These are phyloP conservation scores for Flagelloscypha sp. DNA, from an alignment of 768 basidiomycete genomes.

Conservation along the genomic window DNA sequence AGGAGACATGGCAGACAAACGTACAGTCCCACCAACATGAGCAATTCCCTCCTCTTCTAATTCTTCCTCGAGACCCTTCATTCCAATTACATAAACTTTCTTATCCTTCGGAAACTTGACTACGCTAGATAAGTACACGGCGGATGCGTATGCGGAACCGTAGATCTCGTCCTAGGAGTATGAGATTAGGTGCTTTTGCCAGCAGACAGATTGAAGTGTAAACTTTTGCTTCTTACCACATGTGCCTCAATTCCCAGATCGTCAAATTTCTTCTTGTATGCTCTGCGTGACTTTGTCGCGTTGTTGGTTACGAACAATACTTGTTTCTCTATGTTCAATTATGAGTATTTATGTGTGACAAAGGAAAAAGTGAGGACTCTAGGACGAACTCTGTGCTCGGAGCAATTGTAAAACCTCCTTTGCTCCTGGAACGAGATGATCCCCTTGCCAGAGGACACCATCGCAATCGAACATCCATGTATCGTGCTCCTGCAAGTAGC, in stretches of 20 bases:
- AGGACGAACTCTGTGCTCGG: conserved; percentile 57
- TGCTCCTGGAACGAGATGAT: conserved; percentile 69
- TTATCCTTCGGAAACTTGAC: conserved; percentile 84
- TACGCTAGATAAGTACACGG: conserved; percentile 81
- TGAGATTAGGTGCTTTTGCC: background rate
- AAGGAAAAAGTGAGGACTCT: conserved; percentile 3
- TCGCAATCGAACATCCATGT: conserved; percentile 98
- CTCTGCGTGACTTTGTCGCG: conserved; percentile 83
- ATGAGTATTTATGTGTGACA: conserved; percentile 1
- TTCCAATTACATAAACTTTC: conserved; percentile 93
- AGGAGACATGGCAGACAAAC: conserved; percentile 16
- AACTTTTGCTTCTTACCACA: conserved; percentile 48
- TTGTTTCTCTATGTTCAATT: conserved; percentile 52
- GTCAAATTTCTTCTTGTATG: conserved; percentile 89
- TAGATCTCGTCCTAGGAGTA: conserved; percentile 85
- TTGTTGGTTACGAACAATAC: conserved; percentile 96
- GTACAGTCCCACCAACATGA: conserved; percentile 78
- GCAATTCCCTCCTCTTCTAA: conserved; percentile 78
- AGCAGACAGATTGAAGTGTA: conserved; percentile 2
- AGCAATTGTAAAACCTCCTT: conserved; percentile 66
- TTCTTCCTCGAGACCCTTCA: conserved; percentile 89
- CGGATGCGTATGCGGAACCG: conserved; percentile 85
- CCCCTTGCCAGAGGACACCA: conserved; percentile 89
- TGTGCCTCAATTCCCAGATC: conserved; percentile 76
- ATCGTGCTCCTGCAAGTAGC: too few species aligned